Evolutionary conservation across 306 rosid genomes (phyloP), one percentile per base, ranked within the genome.

Genomic region (Dalbergia oliveri): DNA sequence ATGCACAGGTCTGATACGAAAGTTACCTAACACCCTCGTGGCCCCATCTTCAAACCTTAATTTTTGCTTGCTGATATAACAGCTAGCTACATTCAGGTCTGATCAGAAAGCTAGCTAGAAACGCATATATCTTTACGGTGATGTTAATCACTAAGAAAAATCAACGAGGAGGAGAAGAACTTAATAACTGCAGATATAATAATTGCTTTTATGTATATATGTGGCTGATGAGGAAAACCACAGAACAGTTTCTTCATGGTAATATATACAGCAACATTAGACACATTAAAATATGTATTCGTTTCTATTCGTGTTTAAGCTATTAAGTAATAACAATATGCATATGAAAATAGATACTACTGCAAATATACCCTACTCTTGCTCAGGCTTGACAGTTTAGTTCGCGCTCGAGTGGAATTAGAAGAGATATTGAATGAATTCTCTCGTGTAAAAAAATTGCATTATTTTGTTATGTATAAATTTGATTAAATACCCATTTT

Each of bases 141-240:
- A 43, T 43, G 47, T 12, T 50, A 13, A 12, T 50, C 6, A 2
- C 16, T 50, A 50, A 12, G 16, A 15, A 43, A 43, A 43, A 43
- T 43, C 47, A 43, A 5, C 47, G 0, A 43, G 9, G 47, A 7
- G 33, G 13, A 12, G 57, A 16, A 31, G 33, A 64, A 76, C 53
- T 51, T 11, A 45, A 45, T 35, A 10, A 64, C 10, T 18, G 34
- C 9, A 64, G 12, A 45, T 45, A 11, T 45, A 5, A 14, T 66
- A 18, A 66, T 3, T 54, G 47, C 74, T 33, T 49, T 34, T 37
- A 60, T 21, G 23, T 21, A 21, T 21, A 8, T 14, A 51, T 13
- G 75, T 26, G 73, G 65, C 62, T 50, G 81, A 51, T 34, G 21
- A 53, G 21, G 35, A 43, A 35, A 6, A 35, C 39, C 39, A 35